Conservation (phyloP, 2,329 filamentous ascomycete species). For the Ophiosphaerella narmari region DNA sequence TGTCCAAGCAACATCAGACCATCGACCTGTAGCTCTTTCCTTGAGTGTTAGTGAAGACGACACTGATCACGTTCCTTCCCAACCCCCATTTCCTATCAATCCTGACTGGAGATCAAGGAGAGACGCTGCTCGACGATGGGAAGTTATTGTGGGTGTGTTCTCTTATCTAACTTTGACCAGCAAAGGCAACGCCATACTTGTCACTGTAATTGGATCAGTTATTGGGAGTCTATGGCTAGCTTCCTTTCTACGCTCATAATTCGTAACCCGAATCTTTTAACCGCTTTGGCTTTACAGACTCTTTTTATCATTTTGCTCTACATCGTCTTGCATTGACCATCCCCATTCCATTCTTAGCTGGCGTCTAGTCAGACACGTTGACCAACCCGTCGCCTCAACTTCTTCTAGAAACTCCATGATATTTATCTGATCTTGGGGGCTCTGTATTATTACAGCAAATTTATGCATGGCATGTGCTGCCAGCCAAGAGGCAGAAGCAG, state of each 20-base stretch:
- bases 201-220: constrained; percentile 35
- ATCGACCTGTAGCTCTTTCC: constrained; percentile 79
- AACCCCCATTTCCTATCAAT: constrained; percentile 63
- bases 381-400: constrained; percentile 17
- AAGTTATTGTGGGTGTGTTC: constrained; percentile 62
- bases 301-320: constrained; percentile 1
- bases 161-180: constrained; percentile 59
- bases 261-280: neutral
- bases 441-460: constrained; percentile 11
- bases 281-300: neutral
- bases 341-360: constrained; percentile 16
- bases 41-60: constrained; percentile 64
- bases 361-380: constrained; percentile 13
- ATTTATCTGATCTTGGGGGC: constrained; percentile 12
- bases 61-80: constrained; percentile 45
- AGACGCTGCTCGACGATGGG: constrained; percentile 60
- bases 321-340: constrained; percentile 3
- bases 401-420: constrained; percentile 26
- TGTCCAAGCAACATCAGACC: constrained; percentile 81
- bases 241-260: constrained; percentile 19
- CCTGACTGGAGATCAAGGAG: constrained; percentile 60
- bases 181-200: constrained; percentile 50
- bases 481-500: constrained; percentile 10
- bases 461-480: constrained; percentile 18
- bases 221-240: constrained; percentile 35